phyloP scores from a whole-genome alignment of 129 eudicot species.

The Centaurea solstitialis region DNA sequence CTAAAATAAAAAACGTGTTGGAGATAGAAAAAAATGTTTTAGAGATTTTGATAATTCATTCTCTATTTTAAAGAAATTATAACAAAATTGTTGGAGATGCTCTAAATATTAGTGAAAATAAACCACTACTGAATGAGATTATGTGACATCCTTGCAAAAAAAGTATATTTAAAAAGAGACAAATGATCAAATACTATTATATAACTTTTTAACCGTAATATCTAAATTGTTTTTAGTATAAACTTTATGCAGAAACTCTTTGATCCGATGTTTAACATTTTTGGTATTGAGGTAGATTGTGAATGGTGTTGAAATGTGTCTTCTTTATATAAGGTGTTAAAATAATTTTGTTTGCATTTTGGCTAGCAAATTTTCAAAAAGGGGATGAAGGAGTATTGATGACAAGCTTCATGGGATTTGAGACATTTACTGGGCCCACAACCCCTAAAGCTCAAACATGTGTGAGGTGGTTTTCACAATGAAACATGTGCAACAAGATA shows the following conservation, averaged over 20 bases:
- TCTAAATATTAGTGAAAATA: not conserved
- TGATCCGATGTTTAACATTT: not conserved
- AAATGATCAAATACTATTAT: not conserved
- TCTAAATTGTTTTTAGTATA: not conserved
- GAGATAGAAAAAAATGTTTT: too few species aligned
- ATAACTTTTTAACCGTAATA: not conserved
- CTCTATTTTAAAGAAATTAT: too few species aligned
- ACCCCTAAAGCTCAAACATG: constrained; percentile 25
- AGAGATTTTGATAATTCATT: too few species aligned
- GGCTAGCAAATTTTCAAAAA: constrained; percentile 52
- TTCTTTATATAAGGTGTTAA: constrained; percentile 20
- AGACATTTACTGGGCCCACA: constrained; percentile 38
- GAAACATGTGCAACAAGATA: constrained; percentile 30
- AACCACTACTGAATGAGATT: constrained; percentile 13
- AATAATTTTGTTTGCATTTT: constrained; percentile 46
- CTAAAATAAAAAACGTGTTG: too few species aligned
- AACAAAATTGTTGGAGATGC: too few species aligned
- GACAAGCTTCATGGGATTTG: constrained; percentile 29
- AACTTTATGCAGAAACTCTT: not conserved
- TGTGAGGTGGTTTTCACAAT: constrained; percentile 28
- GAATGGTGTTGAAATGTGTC: constrained; percentile 7
- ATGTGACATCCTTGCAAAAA: constrained; percentile 43
- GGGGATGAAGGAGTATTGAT: constrained; percentile 27
- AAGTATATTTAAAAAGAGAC: constrained; percentile 21
- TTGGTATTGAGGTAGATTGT: not conserved